phyloP scores from a whole-genome alignment of 495 filamentous ascomycete genomes.

The Platismatia glauca region DNA sequence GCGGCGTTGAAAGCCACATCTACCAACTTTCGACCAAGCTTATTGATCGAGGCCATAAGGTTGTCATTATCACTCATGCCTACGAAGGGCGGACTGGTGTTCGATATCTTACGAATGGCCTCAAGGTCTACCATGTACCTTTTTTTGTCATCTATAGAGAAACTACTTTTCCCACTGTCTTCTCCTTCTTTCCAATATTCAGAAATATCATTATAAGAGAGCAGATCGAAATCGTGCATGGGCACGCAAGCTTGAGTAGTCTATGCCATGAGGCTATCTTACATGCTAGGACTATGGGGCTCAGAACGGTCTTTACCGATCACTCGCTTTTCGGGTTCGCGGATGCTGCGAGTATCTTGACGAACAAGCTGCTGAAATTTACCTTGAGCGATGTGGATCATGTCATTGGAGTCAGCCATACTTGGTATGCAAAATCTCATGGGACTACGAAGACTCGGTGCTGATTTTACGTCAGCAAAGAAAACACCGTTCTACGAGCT shows the following conservation, averaged over 20 bases:
- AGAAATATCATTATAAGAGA: constrained; percentile 92
- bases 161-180: constrained; percentile 92
- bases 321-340: constrained; percentile 98
- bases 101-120: constrained; percentile 94
- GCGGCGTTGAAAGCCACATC: constrained; percentile 94
- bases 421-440: constrained; percentile 53
- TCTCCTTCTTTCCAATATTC: constrained; percentile 95
- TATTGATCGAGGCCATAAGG: constrained; percentile 94
- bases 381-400: constrained; percentile 94
- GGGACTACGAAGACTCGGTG: not conserved
- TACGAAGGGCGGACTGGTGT: constrained; percentile 85
- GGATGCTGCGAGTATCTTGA: constrained; percentile 89
- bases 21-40: constrained; percentile 95
- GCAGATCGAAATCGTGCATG: constrained; percentile 92
- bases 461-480: constrained; percentile 55
- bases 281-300: constrained; percentile 91
- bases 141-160: constrained; percentile 93
- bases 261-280: constrained; percentile 92
- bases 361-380: constrained; percentile 96
- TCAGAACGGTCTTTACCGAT: constrained; percentile 93
- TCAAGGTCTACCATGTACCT: constrained; percentile 96
- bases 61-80: constrained; percentile 96
- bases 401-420: constrained; percentile 96
- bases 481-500: constrained; percentile 92
- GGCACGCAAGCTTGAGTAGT: constrained; percentile 83